phyloP scores from a whole-genome alignment of 345 rosid genomes.

The Pistacia atlantica region DNA sequence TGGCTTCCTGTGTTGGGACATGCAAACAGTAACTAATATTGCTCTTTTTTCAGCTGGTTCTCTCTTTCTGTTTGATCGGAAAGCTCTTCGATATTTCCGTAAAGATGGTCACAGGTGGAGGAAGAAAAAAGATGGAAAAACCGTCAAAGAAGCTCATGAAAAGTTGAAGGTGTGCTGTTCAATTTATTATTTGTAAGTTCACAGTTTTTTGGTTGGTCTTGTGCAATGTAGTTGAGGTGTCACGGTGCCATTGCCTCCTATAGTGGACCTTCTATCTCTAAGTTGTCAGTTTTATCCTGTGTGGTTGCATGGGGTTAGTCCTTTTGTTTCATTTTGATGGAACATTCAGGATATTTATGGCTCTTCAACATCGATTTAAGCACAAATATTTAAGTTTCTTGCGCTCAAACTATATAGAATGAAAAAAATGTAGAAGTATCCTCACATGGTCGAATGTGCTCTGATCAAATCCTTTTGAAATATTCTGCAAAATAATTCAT shows the following conservation, averaged over 20 bases:
- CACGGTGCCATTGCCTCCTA: conserved; percentile 4
- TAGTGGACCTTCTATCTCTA: background rate
- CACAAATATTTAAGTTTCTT: no score
- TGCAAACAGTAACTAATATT: conserved; percentile 25
- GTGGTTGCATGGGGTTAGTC: background rate
- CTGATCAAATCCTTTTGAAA: no score
- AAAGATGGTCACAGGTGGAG: conserved; percentile 94
- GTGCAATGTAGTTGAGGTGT: conserved; percentile 15
- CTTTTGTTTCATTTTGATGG: background rate
- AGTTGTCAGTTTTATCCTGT: background rate
- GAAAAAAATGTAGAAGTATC: no score
- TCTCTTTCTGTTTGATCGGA: conserved; percentile 80
- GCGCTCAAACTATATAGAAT: no score
- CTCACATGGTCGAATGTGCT: no score
- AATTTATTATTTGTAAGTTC: conserved; percentile 50
- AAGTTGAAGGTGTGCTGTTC: conserved; percentile 87
- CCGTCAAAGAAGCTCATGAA: conserved; percentile 97
- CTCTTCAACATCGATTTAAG: background rate
- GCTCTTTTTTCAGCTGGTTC: conserved; percentile 72
- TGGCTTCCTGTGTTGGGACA: background rate
- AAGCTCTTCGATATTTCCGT: conserved; percentile 81
- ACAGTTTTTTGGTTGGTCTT: conserved; percentile 30
- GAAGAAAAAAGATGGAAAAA: conserved; percentile 95
- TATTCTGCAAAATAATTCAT: no score
- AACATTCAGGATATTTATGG: background rate